A percentile compares a stretch with the other conserved stretches of the same genome.
Conservation (phyloP, 306 rosid genomes). For the Inga oerstediana region DNA sequence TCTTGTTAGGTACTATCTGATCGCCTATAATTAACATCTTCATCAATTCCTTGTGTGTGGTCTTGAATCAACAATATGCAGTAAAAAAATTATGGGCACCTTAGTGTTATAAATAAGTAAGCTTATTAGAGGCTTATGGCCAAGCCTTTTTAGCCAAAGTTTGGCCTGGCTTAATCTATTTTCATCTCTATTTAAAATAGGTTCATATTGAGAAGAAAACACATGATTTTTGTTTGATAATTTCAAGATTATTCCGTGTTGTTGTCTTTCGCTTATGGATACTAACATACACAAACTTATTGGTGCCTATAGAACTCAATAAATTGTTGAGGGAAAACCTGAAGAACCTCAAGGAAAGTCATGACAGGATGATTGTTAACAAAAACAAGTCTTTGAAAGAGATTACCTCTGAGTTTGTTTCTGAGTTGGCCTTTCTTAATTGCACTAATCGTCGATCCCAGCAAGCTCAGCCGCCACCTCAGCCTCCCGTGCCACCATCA, state of each 20-base stretch:
- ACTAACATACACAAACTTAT: not conserved
- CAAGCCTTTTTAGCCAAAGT: no score
- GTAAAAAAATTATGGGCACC: not conserved
- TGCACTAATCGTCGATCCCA: not conserved
- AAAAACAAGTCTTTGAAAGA: not conserved
- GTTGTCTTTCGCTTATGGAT: not conserved
- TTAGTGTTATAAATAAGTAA: not conserved
- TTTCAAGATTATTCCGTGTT: not conserved
- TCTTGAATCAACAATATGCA: not conserved
- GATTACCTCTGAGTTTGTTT: not conserved
- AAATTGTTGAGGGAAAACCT: not conserved
- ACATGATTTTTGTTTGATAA: not conserved
- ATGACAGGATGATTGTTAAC: not conserved
- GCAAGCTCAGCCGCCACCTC: not conserved
- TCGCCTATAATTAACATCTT: no score
- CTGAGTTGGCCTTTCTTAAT: not conserved
- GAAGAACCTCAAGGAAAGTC: not conserved
- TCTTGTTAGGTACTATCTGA: no score
- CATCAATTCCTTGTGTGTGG: no score
- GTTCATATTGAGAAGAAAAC: not conserved
- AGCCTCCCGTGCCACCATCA: not conserved
- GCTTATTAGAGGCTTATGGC: not conserved
- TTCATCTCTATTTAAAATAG: not conserved
- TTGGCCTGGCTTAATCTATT: not conserved
- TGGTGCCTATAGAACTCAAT: not conserved